These are phyloP conservation scores for Phytopythium chamaehyphon DNA, from an alignment of 352 stramenopile genomes.

Conservation along the genomic window DNA sequence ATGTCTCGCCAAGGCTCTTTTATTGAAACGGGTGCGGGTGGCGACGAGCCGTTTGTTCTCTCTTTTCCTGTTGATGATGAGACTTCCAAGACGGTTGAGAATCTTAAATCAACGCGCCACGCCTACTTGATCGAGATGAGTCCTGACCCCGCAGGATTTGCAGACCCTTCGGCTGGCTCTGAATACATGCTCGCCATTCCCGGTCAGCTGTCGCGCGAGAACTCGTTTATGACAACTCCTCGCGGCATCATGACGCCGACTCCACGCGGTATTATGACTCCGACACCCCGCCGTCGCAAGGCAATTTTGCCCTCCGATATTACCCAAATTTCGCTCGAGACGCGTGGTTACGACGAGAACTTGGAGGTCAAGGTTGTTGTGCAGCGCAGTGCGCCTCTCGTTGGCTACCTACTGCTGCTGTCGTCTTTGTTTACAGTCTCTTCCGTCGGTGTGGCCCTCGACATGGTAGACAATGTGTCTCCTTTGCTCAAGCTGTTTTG, in stretches of 20 bases:
- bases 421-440: constrained; percentile 70
- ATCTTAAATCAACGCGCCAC: constrained; percentile 44
- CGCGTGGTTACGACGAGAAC: constrained; percentile 57
- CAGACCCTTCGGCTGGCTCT: constrained; percentile 28
- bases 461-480: constrained; percentile 48
- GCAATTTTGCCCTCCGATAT: constrained; percentile 67
- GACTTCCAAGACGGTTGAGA: constrained; percentile 46
- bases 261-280: constrained; percentile 3
- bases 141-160: constrained; percentile 35
- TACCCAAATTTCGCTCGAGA: constrained; percentile 68
- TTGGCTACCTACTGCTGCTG: constrained; percentile 65
- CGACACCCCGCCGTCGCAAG: background rate
- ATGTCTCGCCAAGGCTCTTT: constrained; percentile 35
- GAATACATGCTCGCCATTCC: constrained; percentile 75
- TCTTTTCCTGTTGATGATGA: constrained; percentile 76
- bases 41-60: constrained; percentile 56
- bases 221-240: constrained; percentile 15
- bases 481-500: constrained; percentile 87
- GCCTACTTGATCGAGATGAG: constrained; percentile 84
- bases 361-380: constrained; percentile 73
- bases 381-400: constrained; percentile 55
- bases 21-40: constrained; percentile 27
- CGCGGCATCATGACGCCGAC: constrained; percentile 25
- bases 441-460: constrained; percentile 71
- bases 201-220: constrained; percentile 17